Base-by-base conservation (phyloP, 2,329 filamentous ascomycete species). In the Dichotomopilus funicola region DNA sequence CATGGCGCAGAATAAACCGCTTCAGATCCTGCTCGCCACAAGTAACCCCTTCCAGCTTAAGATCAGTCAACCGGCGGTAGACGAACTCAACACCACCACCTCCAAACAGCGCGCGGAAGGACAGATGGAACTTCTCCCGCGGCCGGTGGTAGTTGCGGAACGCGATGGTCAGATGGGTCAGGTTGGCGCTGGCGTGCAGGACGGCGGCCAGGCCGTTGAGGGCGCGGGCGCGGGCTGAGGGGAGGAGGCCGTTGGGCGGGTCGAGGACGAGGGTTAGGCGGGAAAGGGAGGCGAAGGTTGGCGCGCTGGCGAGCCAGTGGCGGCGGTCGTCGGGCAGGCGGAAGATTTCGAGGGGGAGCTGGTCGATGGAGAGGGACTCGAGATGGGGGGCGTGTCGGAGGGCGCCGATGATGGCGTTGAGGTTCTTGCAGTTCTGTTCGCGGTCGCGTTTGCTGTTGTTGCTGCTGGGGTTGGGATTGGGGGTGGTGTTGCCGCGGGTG, bases 1-100 rank as follows among this genome's bases (percentile, higher is more conserved):
- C 68, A 57, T 77, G 75, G 4, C 70, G 62, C 13, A 70, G 61
- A 27, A 79, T 56, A 57, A 78, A 78, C 5, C 66, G 60, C 19
- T 69, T 70, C 13, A 79, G 69, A 52, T 75, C 73, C 5, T 70
- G 66, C 62, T 77, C 75, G 43, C 73, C 71, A 61, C 71, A 74
- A 1, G 69, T 68, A 13, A 78, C 65, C 45, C 74, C 74, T 59
- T 74, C 71, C 2, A 79, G 67, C 31, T 67, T 70, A 40, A 79
- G 62, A 53, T 73, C 70, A 12, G 69, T 71, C 38, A 79, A 70
- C 7, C 66, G 61, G 5, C 58, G 42, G 54, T 71, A 76, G 27
- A 64, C 67, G 58, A 73, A 73, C 36, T 67, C 65, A 10, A 10
- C 7, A 34, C 51, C 66, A 66, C 19, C 19, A 27, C 19, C 19